phyloP scores from a whole-genome alignment of 345 rosid species.

The Aurinia saxatilis region DNA sequence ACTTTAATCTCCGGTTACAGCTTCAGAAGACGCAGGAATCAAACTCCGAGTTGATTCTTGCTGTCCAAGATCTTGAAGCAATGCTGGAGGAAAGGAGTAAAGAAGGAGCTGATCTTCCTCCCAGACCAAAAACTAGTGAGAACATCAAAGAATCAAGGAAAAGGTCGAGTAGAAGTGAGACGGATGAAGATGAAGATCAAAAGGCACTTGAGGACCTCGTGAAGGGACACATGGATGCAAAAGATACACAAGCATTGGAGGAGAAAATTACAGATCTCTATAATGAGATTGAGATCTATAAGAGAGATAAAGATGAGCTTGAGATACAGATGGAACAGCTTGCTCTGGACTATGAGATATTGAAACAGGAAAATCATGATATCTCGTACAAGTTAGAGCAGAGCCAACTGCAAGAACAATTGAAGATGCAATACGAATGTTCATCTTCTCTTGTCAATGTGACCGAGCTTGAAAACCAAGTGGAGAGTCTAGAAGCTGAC shows the following conservation, averaged over 20 bases:
- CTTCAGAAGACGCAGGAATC: slow-evolving; percentile 86
- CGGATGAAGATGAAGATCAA: slow-evolving; percentile 76
- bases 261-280: slow-evolving; percentile 58
- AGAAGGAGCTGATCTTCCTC: slow-evolving; percentile 31
- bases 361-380: slow-evolving; percentile 81
- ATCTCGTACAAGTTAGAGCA: slow-evolving; percentile 74
- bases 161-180: slow-evolving; percentile 32
- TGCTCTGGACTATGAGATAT: slow-evolving; percentile 91
- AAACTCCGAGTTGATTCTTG: slow-evolving; percentile 81
- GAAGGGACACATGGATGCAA: slow-evolving; percentile 50
- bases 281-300: slow-evolving; percentile 70
- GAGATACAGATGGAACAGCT: slow-evolving; percentile 95
- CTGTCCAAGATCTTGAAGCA: slow-evolving; percentile 74
- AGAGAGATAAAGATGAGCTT: slow-evolving; percentile 74
- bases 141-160: slow-evolving; percentile 23
- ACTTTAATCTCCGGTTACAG: slow-evolving; percentile 62
- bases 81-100: slow-evolving; percentile 56
- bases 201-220: slow-evolving; percentile 80
- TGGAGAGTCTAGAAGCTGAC: slow-evolving; percentile 45
- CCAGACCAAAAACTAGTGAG: slow-evolving; percentile 23
- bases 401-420: slow-evolving; percentile 70
- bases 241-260: slow-evolving; percentile 51
- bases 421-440: slow-evolving; percentile 68
- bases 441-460: slow-evolving; percentile 41
- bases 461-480: slow-evolving; percentile 45